Percentiles rank a stretch among this genome's conserved stretches.
Conservation (phyloP, 805 yeast species). For the Saturnispora saitoi region DNA sequence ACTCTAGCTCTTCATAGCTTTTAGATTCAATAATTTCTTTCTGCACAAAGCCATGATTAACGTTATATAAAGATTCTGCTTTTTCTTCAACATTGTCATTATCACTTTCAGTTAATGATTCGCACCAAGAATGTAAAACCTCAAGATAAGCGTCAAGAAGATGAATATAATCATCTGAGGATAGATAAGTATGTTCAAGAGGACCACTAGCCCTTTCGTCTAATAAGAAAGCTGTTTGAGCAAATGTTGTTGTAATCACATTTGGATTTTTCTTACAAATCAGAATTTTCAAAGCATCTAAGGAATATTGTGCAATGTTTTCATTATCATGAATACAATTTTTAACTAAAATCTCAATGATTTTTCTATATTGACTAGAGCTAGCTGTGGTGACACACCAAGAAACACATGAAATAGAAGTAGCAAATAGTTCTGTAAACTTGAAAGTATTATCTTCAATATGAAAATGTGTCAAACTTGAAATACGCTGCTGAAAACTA, state of each 20-base stretch:
- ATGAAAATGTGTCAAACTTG: constrained; percentile 32
- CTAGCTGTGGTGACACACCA: constrained; percentile 43
- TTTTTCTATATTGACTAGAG: constrained; percentile 40
- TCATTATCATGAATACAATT: constrained; percentile 64
- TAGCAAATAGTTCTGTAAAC: constrained; percentile 57
- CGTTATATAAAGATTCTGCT: constrained; percentile 29
- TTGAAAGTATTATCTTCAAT: constrained; percentile 25
- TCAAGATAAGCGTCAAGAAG: constrained; percentile 69
- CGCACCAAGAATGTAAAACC: constrained; percentile 73
- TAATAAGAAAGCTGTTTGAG: constrained; percentile 68
- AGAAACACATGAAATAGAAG: constrained; percentile 64
- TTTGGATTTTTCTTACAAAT: constrained; percentile 66
- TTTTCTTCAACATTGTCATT: constrained; percentile 21
- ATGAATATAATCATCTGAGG: constrained; percentile 51
- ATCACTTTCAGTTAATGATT: constrained; percentile 40
- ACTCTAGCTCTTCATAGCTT: constrained; percentile 56
- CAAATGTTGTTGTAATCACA: constrained; percentile 61
- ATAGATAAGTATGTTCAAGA: constrained; percentile 50
- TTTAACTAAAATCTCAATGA: constrained; percentile 69
- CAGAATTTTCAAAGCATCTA: constrained; percentile 52
- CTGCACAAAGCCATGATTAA: constrained; percentile 28
- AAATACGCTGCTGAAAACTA: constrained; percentile 29
- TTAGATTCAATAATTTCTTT: constrained; percentile 36
- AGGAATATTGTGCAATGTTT: constrained; percentile 55
- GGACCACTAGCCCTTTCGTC: constrained; percentile 57